Conservation (phyloP, 768 basidiomycete species). For the Cystobasidium onofrii region DNA sequence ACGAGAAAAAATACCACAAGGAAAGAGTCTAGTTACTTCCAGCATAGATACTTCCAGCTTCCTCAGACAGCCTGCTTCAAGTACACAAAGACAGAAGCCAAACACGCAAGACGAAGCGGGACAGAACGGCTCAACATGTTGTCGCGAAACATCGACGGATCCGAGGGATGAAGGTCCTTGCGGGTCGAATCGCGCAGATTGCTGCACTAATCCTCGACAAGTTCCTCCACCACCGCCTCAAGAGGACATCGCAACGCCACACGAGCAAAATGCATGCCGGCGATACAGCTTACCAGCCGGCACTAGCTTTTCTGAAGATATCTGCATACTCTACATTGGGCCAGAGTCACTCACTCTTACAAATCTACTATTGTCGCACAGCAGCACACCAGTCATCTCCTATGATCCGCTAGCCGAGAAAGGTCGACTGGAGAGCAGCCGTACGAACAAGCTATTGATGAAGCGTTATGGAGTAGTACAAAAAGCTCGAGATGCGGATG, state of each 20-base stretch:
- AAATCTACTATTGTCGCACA: slow-evolving; percentile 76
- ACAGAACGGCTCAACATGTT: background rate
- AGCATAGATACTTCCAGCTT: background rate
- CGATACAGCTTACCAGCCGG: background rate
- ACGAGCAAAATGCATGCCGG: slow-evolving; percentile 1
- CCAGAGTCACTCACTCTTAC: slow-evolving; percentile 69
- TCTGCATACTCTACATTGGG: slow-evolving; percentile 60
- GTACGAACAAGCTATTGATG: slow-evolving; percentile 74
- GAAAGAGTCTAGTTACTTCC: background rate
- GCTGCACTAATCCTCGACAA: background rate
- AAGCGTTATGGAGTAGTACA: slow-evolving; percentile 79
- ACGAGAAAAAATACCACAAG: background rate
- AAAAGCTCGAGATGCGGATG: slow-evolving; percentile 80
- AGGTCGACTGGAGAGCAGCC: slow-evolving; percentile 56
- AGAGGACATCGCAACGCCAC: background rate
- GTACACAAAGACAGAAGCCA: background rate
- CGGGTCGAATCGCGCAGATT: background rate
- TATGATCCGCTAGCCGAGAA: slow-evolving; percentile 58
- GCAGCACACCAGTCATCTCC: slow-evolving; percentile 56
- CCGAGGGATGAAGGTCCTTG: background rate
- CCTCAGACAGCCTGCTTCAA: background rate
- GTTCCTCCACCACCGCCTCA: background rate
- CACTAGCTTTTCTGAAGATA: slow-evolving; percentile 40
- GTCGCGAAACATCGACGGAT: background rate
- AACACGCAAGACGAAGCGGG: background rate